Conservation (phyloP, 352 stramenopile species). For the Elongisporangium prolatum region DNA sequence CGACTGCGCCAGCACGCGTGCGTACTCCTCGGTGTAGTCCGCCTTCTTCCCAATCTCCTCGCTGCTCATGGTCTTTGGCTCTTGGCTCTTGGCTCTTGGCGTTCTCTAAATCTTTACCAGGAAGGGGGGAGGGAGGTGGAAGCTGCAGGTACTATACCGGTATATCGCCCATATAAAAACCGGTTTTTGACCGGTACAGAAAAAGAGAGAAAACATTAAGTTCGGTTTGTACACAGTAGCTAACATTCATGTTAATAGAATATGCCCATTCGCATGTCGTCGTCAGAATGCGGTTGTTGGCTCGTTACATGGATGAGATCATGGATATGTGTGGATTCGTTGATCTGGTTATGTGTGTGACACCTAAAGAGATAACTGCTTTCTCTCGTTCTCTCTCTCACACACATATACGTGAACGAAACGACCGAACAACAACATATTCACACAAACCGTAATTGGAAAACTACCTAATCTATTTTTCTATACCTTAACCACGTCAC, state of each 20-base stretch:
- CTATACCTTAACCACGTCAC: not conserved
- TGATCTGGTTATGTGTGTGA: not conserved
- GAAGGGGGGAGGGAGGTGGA: conserved; percentile 1
- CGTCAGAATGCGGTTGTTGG: not conserved
- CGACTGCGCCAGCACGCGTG: conserved; percentile 63
- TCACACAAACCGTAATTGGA: too few species aligned
- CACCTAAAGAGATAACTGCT: not conserved
- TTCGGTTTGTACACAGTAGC: not conserved
- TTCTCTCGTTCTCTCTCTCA: not conserved
- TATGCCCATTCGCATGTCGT: not conserved
- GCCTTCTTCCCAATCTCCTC: conserved; percentile 83
- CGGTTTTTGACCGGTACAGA: not conserved
- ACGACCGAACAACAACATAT: not conserved
- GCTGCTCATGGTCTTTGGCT: conserved; percentile 44
- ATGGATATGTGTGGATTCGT: not conserved
- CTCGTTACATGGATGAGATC: not conserved
- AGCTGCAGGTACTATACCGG: not conserved
- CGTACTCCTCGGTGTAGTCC: conserved; percentile 57
- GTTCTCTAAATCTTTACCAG: conserved; percentile 20
- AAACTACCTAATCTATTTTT: not conserved
- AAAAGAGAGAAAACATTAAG: not conserved
- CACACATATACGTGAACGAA: not conserved
- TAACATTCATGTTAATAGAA: not conserved
- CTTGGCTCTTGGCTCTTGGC: conserved; percentile 2
- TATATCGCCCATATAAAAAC: not conserved